Evolutionary conservation across 1,284 basidiomycete species (phyloP).

Genomic region (Apiotrichum gamsii): DNA sequence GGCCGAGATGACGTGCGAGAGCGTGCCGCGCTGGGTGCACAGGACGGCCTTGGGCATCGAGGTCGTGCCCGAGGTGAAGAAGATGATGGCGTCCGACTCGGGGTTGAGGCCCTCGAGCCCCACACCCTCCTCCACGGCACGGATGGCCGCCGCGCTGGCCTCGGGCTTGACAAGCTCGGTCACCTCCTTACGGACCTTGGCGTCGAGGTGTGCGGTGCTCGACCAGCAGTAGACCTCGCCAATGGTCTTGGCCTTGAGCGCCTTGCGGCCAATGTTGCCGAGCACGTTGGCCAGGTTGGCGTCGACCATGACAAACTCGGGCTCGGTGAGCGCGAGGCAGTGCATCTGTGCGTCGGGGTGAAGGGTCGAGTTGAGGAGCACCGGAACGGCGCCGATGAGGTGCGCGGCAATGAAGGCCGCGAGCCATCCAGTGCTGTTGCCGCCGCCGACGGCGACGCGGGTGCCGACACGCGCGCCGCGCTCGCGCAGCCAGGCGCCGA

Average conservation of each 20-base stretch:
- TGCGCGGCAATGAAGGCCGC: constrained; percentile 34
- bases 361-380: constrained; percentile 36
- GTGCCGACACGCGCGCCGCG: constrained; percentile 26
- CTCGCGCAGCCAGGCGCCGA: constrained; percentile 31
- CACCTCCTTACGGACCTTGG: neutral
- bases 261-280: neutral
- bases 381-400: constrained; percentile 35
- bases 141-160: neutral
- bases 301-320: constrained; percentile 31
- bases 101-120: constrained; percentile 23
- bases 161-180: neutral
- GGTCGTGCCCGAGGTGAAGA: constrained; percentile 26
- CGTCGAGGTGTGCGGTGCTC: neutral
- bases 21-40: neutral
- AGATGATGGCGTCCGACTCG: constrained; percentile 38
- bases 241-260: neutral
- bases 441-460: constrained; percentile 34
- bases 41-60: constrained; percentile 5
- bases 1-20: constrained; percentile 3
- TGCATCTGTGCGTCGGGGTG: constrained; percentile 13
- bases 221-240: neutral
- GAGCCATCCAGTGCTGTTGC: constrained; percentile 34
- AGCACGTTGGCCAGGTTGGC: constrained; percentile 26
- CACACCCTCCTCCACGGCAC: neutral
- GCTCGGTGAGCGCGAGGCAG: constrained; percentile 24